Evolutionary conservation across 176 grass and related monocot genomes (phyloP).

Genomic region (Aechmea fasciata): DNA sequence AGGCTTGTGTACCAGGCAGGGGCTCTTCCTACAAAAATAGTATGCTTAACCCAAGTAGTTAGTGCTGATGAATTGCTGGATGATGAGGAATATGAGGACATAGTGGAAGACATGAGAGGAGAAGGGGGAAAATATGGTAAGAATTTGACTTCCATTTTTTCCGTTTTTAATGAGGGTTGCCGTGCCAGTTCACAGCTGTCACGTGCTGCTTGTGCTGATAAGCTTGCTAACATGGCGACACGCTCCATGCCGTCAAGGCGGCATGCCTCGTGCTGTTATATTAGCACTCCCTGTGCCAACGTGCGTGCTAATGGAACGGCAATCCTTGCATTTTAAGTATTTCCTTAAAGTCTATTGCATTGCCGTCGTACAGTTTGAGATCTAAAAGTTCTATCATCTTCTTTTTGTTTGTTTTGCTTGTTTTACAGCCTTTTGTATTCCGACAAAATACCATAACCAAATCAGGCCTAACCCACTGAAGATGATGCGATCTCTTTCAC

Average conservation of each 20-base stretch:
- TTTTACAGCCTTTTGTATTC: slow-evolving; percentile 67
- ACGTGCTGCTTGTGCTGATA: too few relatives aligned
- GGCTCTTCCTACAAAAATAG: slow-evolving; percentile 63
- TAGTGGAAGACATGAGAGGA: slow-evolving; percentile 92
- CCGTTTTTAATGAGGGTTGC: slow-evolving; percentile 9
- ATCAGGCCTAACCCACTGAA: slow-evolving; percentile 48
- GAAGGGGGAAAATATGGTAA: slow-evolving; percentile 91
- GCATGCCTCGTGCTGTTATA: too few relatives aligned
- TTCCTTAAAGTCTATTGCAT: too few relatives aligned
- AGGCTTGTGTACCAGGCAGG: slow-evolving; percentile 76
- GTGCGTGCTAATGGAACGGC: too few relatives aligned
- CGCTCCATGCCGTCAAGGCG: too few relatives aligned
- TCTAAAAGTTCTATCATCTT: slow-evolving; percentile 53
- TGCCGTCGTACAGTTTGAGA: slow-evolving; percentile 18
- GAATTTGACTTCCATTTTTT: slow-evolving; percentile 2
- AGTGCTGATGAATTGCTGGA: slow-evolving; percentile 69
- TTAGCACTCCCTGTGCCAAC: too few relatives aligned
- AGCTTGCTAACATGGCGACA: too few relatives aligned
- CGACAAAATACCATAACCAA: slow-evolving; percentile 57
- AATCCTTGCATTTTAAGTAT: too few relatives aligned
- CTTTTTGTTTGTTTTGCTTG: slow-evolving; percentile 40
- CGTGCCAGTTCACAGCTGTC: too few relatives aligned
- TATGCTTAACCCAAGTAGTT: slow-evolving; percentile 82
- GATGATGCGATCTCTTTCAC: slow-evolving; percentile 27
- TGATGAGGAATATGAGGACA: slow-evolving; percentile 87